A percentile compares a stretch with the other conserved stretches of the same genome.
Evolutionary conservation across 1,139 yeast genomes (phyloP).

Genomic region (Debaryomyces nepalensis): DNA sequence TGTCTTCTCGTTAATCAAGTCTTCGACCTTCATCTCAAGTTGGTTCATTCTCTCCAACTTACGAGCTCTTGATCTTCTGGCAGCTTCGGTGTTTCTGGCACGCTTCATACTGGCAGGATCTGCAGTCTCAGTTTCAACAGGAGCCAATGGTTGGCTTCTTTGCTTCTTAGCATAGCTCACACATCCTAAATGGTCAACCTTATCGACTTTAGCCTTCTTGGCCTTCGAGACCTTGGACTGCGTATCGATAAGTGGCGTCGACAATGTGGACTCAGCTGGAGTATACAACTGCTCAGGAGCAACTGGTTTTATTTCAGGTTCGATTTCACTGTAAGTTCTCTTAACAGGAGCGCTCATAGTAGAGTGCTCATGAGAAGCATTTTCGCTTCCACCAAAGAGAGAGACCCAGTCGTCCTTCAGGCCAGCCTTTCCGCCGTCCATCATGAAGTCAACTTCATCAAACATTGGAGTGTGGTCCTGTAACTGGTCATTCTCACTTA

Average conservation of each 20-base stretch:
- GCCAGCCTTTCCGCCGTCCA: slow-evolving; percentile 51
- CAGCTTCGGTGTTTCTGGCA: slow-evolving; percentile 96
- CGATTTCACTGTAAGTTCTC: slow-evolving; percentile 35
- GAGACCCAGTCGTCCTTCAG: slow-evolving; percentile 64
- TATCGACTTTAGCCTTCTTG: slow-evolving; percentile 46
- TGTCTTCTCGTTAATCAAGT: slow-evolving; percentile 57
- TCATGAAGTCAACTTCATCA: slow-evolving; percentile 54
- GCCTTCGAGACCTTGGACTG: slow-evolving; percentile 12
- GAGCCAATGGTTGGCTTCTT: slow-evolving; percentile 64
- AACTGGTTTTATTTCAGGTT: neutral
- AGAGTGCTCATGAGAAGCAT: too few relatives aligned
- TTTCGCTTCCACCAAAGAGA: slow-evolving; percentile 47
- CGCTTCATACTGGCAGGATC: slow-evolving; percentile 81
- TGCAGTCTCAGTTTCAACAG: slow-evolving; percentile 58
- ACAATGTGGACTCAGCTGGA: slow-evolving; percentile 28
- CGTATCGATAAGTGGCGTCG: slow-evolving; percentile 36
- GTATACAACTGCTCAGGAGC: slow-evolving; percentile 32
- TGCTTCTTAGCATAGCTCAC: slow-evolving; percentile 68
- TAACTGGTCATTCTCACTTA: slow-evolving; percentile 41
- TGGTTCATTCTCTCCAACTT: slow-evolving; percentile 87
- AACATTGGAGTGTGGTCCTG: slow-evolving; percentile 69
- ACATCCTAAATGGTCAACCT: slow-evolving; percentile 65
- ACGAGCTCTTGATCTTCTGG: slow-evolving; percentile 92
- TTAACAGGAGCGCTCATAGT: slow-evolving; percentile 16
- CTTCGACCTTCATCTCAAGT: slow-evolving; percentile 77